Percentiles rank a stretch among this genome's conserved stretches.
These are phyloP conservation scores for Boletus holoroseus DNA, from an alignment of 1,284 basidiomycete genomes.

Conservation along the genomic window DNA sequence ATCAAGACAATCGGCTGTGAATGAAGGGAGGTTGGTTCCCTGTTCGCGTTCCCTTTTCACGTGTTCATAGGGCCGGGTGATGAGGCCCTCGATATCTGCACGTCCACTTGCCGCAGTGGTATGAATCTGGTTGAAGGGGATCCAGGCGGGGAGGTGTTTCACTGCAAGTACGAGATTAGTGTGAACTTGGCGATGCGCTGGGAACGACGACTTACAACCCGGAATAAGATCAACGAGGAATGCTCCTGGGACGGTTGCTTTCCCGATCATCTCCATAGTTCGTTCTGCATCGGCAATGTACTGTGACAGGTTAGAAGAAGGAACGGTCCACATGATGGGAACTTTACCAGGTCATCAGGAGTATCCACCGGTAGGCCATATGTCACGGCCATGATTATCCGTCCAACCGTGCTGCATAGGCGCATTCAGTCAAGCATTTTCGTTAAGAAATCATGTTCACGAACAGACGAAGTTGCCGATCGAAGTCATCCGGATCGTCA, in stretches of 20 bases:
- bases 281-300: slow-evolving; percentile 24
- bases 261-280: slow-evolving; percentile 21
- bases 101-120: slow-evolving; percentile 15
- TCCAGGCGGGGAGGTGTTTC: slow-evolving; percentile 30
- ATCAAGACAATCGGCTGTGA: slow-evolving; percentile 20
- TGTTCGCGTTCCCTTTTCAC: slow-evolving; percentile 15
- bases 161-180: slow-evolving; percentile 7
- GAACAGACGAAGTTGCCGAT: slow-evolving; percentile 27
- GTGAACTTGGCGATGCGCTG: background rate
- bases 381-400: slow-evolving; percentile 26
- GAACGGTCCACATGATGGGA: no score
- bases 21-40: slow-evolving; percentile 16
- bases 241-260: slow-evolving; percentile 24
- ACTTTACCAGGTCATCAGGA: slow-evolving; percentile 17
- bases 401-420: slow-evolving; percentile 20
- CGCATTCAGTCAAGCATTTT: background rate
- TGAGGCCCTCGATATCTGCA: slow-evolving; percentile 9
- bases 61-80: slow-evolving; percentile 19
- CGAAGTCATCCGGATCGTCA: slow-evolving; percentile 22
- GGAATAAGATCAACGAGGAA: slow-evolving; percentile 27
- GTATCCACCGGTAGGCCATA: slow-evolving; percentile 24
- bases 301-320: slow-evolving; percentile 11
- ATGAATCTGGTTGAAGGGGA: slow-evolving; percentile 21
- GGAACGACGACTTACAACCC: slow-evolving; percentile 12
- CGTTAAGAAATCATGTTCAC: background rate